Evolutionary conservation across 2,329 filamentous ascomycete genomes (phyloP), one percentile per base, ranked within the genome.

Genomic region (Fusarium tanahbumbuense): DNA sequence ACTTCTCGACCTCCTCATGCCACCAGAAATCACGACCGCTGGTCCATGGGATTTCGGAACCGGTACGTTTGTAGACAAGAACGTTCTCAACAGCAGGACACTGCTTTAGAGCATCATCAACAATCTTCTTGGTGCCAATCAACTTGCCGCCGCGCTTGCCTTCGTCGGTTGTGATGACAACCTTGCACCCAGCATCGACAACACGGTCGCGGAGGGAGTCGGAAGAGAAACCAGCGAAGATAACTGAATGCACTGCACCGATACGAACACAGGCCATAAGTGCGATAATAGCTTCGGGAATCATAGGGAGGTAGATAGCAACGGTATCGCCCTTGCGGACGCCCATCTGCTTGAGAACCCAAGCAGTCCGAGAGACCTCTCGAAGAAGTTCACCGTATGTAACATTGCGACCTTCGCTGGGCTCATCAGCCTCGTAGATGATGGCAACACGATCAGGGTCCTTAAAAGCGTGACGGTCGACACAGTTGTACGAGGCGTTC

Each of bases 1-100:
- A 98, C 85, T 98, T 98, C 80, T 97, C 93, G 58, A 95, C 91
- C 87, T 98, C 95, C 84, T 98, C 96, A 82, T 98, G 94, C 96
- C 96, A 99, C 96, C 96, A 99, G 78, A 89, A 87, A 82, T 99
- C 96, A 77, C 96, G 91, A 72, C 93, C 94, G 73, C 89, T 83
- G 55, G 93, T 97, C 92, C 92, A 95, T 70, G 95, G 94, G 22
- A 98, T 91, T 56, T 98, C 94, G 50, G 94, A 91, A 55, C 95
- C 95, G 40, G 96, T 99, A 76, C 96, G 92, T 88, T 97, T 95
- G 87, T 91, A 98, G 60, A 99, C 96, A 41, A 99, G 86, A 75
- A 93, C 93, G 81, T 92, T 89, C 44, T 86, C 89, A 71, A 99
- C 92, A 75, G 93, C 91, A 20, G 95, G 95, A 83, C 95, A 98